Evolutionary conservation across 768 basidiomycete species (phyloP).

Genomic region (Dioszegia crocea): DNA sequence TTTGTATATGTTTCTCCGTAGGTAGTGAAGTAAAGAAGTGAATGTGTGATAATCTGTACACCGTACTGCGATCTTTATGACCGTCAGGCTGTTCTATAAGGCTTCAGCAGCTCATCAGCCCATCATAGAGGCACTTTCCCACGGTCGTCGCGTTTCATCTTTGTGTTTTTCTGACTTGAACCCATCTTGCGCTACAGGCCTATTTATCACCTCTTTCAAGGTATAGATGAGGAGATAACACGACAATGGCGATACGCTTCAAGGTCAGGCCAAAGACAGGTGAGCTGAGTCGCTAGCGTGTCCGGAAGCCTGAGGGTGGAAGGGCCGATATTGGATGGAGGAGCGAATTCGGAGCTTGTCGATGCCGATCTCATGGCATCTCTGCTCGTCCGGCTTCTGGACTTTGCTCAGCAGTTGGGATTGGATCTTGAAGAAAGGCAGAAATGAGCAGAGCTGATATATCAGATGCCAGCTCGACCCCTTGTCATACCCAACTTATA

Average conservation of each 20-base stretch:
- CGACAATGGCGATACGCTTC: constrained; percentile 29
- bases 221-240: background rate
- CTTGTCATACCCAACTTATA: constrained; percentile 44
- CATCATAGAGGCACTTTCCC: background rate
- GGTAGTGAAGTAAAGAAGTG: too few species aligned
- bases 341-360: too few species aligned
- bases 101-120: background rate
- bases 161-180: background rate
- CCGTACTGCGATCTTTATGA: background rate
- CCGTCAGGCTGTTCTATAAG: too few species aligned
- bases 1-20: background rate
- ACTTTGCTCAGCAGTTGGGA: background rate
- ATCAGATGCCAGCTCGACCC: constrained; percentile 25
- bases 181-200: too few species aligned
- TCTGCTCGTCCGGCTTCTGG: background rate
- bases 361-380: too few species aligned
- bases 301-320: too few species aligned
- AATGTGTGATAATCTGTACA: background rate
- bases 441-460: background rate
- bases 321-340: too few species aligned
- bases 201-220: too few species aligned
- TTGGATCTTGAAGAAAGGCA: too few species aligned
- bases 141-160: background rate
- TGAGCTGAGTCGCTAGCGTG: constrained; percentile 17
- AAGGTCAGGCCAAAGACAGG: constrained; percentile 37